Conservation (phyloP, 192 early-diverging fungal genomes). For the Pilaira anomala region DNA sequence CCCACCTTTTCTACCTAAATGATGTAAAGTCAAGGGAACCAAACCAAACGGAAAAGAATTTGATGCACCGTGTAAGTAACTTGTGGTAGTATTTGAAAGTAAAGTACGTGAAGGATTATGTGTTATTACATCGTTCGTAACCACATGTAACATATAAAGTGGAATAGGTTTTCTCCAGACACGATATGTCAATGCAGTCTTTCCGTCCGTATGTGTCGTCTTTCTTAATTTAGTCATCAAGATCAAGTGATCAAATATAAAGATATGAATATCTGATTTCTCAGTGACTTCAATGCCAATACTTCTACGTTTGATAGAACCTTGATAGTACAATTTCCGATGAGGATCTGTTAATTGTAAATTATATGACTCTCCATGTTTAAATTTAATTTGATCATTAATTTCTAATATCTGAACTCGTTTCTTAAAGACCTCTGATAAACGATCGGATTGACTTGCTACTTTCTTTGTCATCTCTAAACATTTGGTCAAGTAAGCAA, state of each 20-base stretch:
- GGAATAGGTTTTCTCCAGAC: conserved; percentile 75
- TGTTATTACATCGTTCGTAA: neutral
- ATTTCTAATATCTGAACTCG: conserved; percentile 24
- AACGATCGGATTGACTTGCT: neutral
- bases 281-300: conserved; percentile 43
- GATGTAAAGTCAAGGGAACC: conserved; percentile 23
- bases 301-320: conserved; percentile 58
- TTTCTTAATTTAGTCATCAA: conserved; percentile 70
- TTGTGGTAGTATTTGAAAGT: conserved; percentile 9
- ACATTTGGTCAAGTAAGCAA: conserved; percentile 49
- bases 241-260: conserved; percentile 87
- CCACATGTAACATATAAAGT: conserved; percentile 65
- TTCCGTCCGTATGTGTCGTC: conserved; percentile 29
- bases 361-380: conserved; percentile 49
- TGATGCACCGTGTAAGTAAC: conserved; percentile 46
- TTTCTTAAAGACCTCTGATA: conserved; percentile 17
- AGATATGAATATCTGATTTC: conserved; percentile 67
- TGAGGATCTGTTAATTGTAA: conserved; percentile 70
- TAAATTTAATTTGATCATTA: conserved; percentile 26
- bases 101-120: neutral
- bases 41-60: neutral
- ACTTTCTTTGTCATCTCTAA: conserved; percentile 5
- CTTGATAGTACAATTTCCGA: conserved; percentile 73
- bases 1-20: conserved; percentile 40
- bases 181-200: conserved; percentile 42